Conservation (phyloP, 2,329 filamentous ascomycete genomes). For the Paraphoma chrysanthemicola region DNA sequence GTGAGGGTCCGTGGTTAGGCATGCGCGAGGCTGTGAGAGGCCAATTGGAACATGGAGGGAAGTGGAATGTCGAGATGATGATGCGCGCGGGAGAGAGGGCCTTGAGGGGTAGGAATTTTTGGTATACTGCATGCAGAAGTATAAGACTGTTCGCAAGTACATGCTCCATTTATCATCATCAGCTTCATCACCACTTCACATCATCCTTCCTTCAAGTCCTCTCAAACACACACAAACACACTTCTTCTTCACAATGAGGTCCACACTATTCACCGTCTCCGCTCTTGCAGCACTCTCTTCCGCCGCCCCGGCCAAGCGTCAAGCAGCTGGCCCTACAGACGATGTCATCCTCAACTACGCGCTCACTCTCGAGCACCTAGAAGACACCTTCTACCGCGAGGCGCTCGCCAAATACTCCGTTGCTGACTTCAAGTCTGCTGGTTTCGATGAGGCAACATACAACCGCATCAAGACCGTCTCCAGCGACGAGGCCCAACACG, state of each 20-base stretch:
- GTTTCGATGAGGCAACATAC: constrained; percentile 59
- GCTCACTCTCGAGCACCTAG: constrained; percentile 56
- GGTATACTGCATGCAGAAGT: background rate
- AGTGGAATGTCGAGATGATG: background rate
- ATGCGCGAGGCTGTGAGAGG: background rate
- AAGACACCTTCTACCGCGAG: constrained; percentile 68
- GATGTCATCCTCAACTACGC: constrained; percentile 52
- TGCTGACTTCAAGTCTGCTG: constrained; percentile 31
- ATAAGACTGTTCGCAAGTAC: background rate
- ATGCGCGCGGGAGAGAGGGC: background rate
- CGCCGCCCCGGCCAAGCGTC: constrained; percentile 34
- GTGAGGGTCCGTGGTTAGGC: background rate
- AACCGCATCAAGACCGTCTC: constrained; percentile 64
- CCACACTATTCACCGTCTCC: constrained; percentile 14
- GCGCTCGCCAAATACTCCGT: constrained; percentile 64
- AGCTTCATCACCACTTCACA: background rate
- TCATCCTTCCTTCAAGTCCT: constrained; percentile 1
- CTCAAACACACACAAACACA: constrained; percentile 5
- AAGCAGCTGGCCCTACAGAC: constrained; percentile 23
- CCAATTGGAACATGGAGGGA: background rate
- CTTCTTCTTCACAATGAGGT: constrained; percentile 12
- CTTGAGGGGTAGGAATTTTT: background rate
- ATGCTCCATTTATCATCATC: background rate
- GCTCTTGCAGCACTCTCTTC: constrained; percentile 18
- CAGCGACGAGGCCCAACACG: constrained; percentile 65